Percentiles rank a stretch among this genome's conserved stretches.
These are phyloP conservation scores for Lactarius tabidus DNA, from an alignment of 768 basidiomycete species.

Conservation along the genomic window DNA sequence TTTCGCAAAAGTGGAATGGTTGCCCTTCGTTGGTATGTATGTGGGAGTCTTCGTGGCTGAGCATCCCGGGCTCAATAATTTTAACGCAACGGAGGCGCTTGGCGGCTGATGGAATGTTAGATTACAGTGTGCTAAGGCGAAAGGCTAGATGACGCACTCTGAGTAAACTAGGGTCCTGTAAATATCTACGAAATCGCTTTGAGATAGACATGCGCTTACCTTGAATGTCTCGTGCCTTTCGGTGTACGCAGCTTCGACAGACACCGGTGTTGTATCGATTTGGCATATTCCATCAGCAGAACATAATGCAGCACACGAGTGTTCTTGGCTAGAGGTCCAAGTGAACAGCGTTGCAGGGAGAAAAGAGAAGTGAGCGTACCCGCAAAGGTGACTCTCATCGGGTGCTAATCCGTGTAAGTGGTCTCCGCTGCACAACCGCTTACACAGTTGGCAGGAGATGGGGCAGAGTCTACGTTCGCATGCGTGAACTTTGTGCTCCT, in stretches of 20 bases:
- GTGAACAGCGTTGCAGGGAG: neutral
- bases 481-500: conserved; percentile 43
- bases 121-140: too few species aligned
- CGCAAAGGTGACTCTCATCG: conserved; percentile 50
- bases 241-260: conserved; percentile 58
- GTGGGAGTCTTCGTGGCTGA: conserved; percentile 45
- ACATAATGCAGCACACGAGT: conserved; percentile 45
- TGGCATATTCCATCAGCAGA: conserved; percentile 48
- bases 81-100: conserved; percentile 51
- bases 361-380: conserved; percentile 36
- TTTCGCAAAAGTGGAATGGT: conserved; percentile 54
- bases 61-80: conserved; percentile 41
- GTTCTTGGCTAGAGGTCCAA: conserved; percentile 41
- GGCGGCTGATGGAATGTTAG: conserved; percentile 34
- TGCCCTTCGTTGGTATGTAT: conserved; percentile 42
- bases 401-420: conserved; percentile 50
- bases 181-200: neutral
- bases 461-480: conserved; percentile 56
- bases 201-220: conserved; percentile 33
- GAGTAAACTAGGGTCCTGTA: conserved; percentile 42
- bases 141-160: conserved; percentile 37
- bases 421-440: conserved; percentile 44
- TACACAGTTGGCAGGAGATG: conserved; percentile 51
- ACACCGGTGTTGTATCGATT: conserved; percentile 55
- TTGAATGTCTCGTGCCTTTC: conserved; percentile 60